Percentiles rank a stretch among this genome's conserved stretches.
Evolutionary conservation across 2,329 filamentous ascomycete species (phyloP).

Genomic region (Nemania abortiva): DNA sequence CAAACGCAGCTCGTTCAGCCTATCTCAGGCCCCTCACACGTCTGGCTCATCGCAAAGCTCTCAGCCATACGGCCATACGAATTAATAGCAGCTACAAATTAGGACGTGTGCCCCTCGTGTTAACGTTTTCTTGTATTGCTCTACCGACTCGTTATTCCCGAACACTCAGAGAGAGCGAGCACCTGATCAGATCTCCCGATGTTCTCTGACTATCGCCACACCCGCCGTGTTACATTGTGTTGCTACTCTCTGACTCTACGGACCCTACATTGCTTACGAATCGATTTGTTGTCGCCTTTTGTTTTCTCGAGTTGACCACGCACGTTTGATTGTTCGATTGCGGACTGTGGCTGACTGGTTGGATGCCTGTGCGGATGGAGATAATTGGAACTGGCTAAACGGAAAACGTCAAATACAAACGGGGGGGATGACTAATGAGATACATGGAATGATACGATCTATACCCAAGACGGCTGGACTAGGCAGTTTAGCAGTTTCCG

Average conservation of each 20-base stretch:
- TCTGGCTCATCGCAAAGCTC: constrained; percentile 43
- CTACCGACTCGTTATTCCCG: neutral
- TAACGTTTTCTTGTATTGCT: neutral
- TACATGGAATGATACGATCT: constrained; percentile 40
- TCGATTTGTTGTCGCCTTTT: constrained; percentile 26
- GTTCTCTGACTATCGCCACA: constrained; percentile 39
- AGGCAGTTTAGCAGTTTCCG: constrained; percentile 35
- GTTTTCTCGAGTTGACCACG: constrained; percentile 24
- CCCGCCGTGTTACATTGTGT: constrained; percentile 43
- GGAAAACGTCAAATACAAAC: constrained; percentile 41
- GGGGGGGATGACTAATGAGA: constrained; percentile 41
- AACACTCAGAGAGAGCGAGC: neutral
- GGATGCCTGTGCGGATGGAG: constrained; percentile 29
- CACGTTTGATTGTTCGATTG: constrained; percentile 40
- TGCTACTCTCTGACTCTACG: constrained; percentile 47
- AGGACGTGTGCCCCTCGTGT: neutral
- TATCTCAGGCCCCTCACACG: constrained; percentile 45
- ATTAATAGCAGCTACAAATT: constrained; percentile 32
- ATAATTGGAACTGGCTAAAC: constrained; percentile 28
- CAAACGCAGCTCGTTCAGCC: constrained; percentile 51
- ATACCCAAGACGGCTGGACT: constrained; percentile 37
- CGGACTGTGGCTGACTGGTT: constrained; percentile 22
- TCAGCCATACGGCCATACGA: constrained; percentile 49
- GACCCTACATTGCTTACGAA: constrained; percentile 19
- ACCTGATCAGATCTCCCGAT: constrained; percentile 18